A percentile compares a stretch with the other conserved stretches of the same genome.
These are phyloP conservation scores for Onygenales sp. DNA, from an alignment of 2,329 filamentous ascomycete genomes.

Conservation along the genomic window DNA sequence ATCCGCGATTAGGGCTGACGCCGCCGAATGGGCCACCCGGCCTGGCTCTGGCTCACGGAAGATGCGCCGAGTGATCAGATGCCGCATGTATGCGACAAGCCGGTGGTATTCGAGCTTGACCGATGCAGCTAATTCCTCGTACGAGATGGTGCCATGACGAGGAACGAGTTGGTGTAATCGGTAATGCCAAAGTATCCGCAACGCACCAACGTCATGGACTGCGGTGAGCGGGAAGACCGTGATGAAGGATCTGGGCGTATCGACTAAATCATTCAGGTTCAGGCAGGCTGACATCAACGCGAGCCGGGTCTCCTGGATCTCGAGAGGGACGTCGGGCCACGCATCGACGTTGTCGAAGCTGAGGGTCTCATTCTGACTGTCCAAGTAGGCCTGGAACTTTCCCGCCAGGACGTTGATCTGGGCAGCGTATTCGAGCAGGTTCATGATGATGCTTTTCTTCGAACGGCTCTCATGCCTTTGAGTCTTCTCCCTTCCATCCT, in stretches of 20 bases:
- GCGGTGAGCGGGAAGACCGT: neutral
- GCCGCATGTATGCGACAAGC: neutral
- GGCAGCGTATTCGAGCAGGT: neutral
- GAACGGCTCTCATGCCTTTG: neutral
- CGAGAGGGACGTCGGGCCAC: neutral
- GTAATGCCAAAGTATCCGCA: neutral
- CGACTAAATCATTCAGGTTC: neutral
- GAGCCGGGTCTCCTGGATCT: neutral
- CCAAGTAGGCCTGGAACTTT: neutral
- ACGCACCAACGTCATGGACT: neutral
- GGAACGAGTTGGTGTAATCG: neutral
- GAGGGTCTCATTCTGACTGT: neutral
- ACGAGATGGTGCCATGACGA: neutral
- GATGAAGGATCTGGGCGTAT: neutral
- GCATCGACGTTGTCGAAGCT: neutral
- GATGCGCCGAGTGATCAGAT: neutral
- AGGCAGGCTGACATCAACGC: neutral
- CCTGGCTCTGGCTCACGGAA: neutral
- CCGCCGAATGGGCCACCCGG: neutral
- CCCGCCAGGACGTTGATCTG: neutral
- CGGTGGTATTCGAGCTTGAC: neutral
- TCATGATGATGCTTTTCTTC: neutral
- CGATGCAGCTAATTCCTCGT: neutral
- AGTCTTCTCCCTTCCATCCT: neutral
- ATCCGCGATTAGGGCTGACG: neutral